A percentile compares a stretch with the other conserved stretches of the same genome.
Evolutionary conservation across 305 asterid species (phyloP).

Genomic region (Fraxinus xanthoxyloides): DNA sequence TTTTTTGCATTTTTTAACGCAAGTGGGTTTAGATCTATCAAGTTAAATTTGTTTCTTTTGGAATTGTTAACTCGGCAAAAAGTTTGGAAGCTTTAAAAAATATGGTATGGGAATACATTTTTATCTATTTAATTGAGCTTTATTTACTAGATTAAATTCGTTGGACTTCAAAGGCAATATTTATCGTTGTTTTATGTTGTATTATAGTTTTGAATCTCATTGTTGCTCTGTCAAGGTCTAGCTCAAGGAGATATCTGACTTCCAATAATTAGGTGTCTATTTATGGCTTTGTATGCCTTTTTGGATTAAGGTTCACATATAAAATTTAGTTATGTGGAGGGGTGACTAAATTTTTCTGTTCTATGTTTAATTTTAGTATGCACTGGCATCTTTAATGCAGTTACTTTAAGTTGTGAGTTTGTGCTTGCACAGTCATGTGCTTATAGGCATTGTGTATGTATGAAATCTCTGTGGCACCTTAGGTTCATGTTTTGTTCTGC

Average conservation of each 20-base stretch:
- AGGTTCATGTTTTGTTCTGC: not conserved
- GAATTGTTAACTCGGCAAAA: not conserved
- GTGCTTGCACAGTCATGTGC: not conserved
- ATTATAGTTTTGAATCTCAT: not conserved
- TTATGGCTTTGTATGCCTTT: not conserved
- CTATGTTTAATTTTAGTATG: not conserved
- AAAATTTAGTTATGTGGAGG: not conserved
- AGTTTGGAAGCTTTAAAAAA: not conserved
- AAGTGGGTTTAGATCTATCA: not conserved
- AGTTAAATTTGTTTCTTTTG: not conserved
- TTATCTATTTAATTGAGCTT: not conserved
- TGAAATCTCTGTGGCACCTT: not conserved
- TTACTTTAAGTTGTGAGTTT: not conserved
- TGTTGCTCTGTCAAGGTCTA: not conserved
- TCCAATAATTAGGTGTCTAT: not conserved
- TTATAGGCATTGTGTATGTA: not conserved
- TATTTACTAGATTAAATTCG: not conserved
- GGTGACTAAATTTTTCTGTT: not conserved
- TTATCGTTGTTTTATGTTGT: not conserved
- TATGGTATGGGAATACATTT: not conserved
- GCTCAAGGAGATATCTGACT: not conserved
- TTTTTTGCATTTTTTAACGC: not conserved
- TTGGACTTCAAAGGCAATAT: not conserved
- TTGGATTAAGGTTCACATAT: not conserved
- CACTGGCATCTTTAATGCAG: not conserved